Percentiles rank a stretch among this genome's conserved stretches.
phyloP scores from a whole-genome alignment of 352 stramenopile species.

The Phytophthora colocasiae region DNA sequence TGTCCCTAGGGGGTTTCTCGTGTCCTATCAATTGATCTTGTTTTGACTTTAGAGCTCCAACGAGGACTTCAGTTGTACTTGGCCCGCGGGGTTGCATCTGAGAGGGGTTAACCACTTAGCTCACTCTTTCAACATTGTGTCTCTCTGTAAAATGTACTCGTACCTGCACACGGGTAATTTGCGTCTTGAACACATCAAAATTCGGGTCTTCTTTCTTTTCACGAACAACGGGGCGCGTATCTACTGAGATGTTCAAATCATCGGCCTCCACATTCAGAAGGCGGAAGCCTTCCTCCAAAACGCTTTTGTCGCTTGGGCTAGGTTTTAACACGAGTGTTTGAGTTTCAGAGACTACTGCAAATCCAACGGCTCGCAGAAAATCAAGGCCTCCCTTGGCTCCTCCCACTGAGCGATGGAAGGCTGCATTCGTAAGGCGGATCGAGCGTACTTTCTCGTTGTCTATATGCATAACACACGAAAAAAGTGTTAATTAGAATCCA shows the following conservation, averaged over 20 bases:
- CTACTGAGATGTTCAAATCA: conserved; percentile 67
- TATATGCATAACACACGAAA: conserved; percentile 20
- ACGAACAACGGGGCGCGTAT: conserved; percentile 55
- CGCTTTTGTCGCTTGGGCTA: conserved; percentile 25
- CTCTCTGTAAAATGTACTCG: background rate
- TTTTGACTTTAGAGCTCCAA: conserved; percentile 81
- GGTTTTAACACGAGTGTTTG: conserved; percentile 53
- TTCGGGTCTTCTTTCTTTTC: conserved; percentile 42
- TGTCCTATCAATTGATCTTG: conserved; percentile 70
- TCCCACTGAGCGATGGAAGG: conserved; percentile 76
- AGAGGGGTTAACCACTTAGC: conserved; percentile 3
- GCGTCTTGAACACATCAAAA: conserved; percentile 86
- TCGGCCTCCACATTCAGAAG: conserved; percentile 81
- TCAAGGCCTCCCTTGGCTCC: conserved; percentile 72
- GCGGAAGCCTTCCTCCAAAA: conserved; percentile 60
- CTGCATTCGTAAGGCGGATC: conserved; percentile 82
- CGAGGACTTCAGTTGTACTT: conserved; percentile 79
- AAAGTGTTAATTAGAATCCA: background rate
- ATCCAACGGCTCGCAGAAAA: conserved; percentile 76
- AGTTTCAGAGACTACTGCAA: conserved; percentile 56
- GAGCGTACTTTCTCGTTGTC: conserved; percentile 85
- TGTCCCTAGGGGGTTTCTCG: conserved; percentile 75
- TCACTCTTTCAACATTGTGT: background rate
- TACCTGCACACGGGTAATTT: conserved; percentile 87
- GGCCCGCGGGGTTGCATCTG: conserved; percentile 83